These are phyloP conservation scores for Peronosclerospora sorghi DNA, from an alignment of 352 stramenopile species.

Conservation along the genomic window DNA sequence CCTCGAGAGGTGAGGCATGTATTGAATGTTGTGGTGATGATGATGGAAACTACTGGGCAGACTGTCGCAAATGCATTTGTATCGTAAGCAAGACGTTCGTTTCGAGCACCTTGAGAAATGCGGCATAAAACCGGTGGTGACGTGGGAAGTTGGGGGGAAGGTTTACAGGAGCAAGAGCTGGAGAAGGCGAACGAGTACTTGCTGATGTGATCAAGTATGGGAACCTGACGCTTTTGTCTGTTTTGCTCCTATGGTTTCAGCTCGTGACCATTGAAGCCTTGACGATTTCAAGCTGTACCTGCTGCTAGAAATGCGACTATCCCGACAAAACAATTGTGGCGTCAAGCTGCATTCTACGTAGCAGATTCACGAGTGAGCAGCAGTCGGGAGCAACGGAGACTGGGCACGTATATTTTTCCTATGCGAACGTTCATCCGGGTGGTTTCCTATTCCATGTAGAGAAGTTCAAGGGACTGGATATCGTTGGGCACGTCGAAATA, in stretches of 20 bases:
- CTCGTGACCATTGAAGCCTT: conserved; percentile 13
- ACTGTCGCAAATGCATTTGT: too few relatives aligned
- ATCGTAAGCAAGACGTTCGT: too few relatives aligned
- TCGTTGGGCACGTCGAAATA: conserved; percentile 21
- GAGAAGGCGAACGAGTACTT: conserved; percentile 4
- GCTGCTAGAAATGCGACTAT: conserved; percentile 1
- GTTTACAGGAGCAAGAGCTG: neutral
- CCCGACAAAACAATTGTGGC: neutral
- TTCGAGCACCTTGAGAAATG: conserved; percentile 30
- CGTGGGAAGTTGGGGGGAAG: neutral
- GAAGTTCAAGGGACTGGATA: conserved; percentile 23
- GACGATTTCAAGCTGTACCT: conserved; percentile 11
- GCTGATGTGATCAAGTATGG: conserved; percentile 15
- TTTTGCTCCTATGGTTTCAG: conserved; percentile 14
- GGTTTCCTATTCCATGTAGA: conserved; percentile 28
- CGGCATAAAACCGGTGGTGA: conserved; percentile 20
- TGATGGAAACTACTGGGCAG: conserved; percentile 6
- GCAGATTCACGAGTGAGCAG: conserved; percentile 8
- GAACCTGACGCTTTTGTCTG: conserved; percentile 23
- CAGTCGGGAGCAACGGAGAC: neutral
- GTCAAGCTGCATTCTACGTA: conserved; percentile 12
- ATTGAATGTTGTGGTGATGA: neutral
- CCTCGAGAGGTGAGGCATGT: neutral
- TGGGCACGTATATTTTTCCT: conserved; percentile 8
- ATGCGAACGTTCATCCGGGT: conserved; percentile 11